Conservation (phyloP, 352 stramenopile species). For the Pythium periplocum region DNA sequence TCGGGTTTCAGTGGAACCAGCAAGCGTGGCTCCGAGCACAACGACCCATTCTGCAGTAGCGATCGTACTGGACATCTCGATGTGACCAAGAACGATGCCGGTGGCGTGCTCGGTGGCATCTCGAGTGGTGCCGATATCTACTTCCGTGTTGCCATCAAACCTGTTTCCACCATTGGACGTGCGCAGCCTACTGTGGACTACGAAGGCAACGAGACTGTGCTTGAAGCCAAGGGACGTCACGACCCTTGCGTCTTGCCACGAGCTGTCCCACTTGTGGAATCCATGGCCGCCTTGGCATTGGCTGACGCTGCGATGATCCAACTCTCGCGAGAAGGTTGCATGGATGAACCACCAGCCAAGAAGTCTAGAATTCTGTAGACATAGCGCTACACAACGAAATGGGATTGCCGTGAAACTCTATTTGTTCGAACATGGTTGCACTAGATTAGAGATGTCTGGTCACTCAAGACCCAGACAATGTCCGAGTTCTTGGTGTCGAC, state of each 20-base stretch:
- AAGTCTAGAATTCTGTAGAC: conserved; percentile 20
- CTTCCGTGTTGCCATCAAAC: conserved; percentile 98
- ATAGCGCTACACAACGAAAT: no score
- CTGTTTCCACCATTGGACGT: conserved; percentile 97
- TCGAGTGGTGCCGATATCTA: conserved; percentile 98
- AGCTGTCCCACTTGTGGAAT: conserved; percentile 96
- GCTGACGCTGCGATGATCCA: conserved; percentile 96
- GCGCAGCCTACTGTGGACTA: conserved; percentile 93
- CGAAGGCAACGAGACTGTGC: conserved; percentile 93
- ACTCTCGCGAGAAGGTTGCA: conserved; percentile 79
- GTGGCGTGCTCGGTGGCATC: conserved; percentile 98
- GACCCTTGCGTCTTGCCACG: conserved; percentile 98
- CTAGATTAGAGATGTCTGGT: conserved; percentile 83
- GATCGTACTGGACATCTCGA: conserved; percentile 49
- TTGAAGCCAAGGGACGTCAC: conserved; percentile 97
- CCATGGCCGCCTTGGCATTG: conserved; percentile 96
- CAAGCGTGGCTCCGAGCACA: conserved; percentile 96
- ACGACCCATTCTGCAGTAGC: conserved; percentile 94
- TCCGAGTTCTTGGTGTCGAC: conserved; percentile 81
- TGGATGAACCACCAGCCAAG: conserved; percentile 51
- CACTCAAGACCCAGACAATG: conserved; percentile 78
- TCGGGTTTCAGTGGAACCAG: conserved; percentile 94
- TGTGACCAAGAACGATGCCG: conserved; percentile 85
- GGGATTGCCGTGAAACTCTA: not conserved
- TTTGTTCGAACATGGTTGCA: not conserved